Evolutionary conservation across 176 grass and related monocot species (phyloP).

Genomic region (Bolboschoenus planiculmis): DNA sequence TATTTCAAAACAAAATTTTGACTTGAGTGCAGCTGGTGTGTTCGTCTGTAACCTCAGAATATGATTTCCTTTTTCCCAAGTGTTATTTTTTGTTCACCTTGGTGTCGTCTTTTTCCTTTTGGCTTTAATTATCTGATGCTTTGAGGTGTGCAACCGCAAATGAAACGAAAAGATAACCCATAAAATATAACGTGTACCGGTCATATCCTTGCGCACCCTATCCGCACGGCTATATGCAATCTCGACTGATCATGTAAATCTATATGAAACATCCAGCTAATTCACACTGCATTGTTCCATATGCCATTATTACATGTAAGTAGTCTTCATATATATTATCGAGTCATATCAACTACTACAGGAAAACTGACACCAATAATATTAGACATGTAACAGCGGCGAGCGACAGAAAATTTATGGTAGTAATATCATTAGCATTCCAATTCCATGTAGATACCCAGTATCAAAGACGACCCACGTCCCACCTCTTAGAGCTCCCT

Average conservation of each 20-base stretch:
- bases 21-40: background rate
- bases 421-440: background rate
- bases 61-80: background rate
- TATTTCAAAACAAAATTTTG: conserved; percentile 1
- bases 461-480: background rate
- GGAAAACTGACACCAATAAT: background rate
- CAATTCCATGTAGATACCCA: background rate
- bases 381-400: no score
- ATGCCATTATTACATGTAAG: no score
- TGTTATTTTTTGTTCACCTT: background rate
- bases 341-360: no score
- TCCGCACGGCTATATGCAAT: background rate
- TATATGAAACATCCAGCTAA: background rate
- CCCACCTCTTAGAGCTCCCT: background rate
- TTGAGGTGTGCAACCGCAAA: background rate
- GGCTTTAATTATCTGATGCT: background rate
- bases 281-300: background rate
- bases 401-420: background rate
- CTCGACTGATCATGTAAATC: background rate
- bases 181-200: no score
- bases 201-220: no score
- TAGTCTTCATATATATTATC: no score
- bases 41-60: background rate
- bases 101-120: background rate
- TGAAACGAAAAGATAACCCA: background rate